phyloP scores from a whole-genome alignment of 129 eudicot species.

The Ambrosia artemisiifolia region DNA sequence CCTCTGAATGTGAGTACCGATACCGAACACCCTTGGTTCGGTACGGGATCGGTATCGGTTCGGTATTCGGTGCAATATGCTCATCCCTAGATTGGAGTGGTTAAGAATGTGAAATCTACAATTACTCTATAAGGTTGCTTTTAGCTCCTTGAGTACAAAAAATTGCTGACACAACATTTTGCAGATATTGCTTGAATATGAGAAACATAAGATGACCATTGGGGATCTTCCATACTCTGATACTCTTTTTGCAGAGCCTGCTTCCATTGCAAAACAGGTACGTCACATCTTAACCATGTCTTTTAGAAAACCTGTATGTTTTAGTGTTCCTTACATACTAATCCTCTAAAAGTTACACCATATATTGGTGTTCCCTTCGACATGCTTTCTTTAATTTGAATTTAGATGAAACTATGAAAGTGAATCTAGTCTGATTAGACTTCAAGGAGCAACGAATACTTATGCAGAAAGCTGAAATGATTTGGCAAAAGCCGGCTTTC shows the following conservation, averaged over 20 bases:
- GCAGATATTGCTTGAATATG: conserved; percentile 89
- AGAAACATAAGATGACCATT: conserved; percentile 63
- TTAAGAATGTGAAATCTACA: neutral
- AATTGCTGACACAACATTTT: conserved; percentile 21
- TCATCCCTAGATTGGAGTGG: too few relatives aligned
- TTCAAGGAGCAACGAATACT: neutral
- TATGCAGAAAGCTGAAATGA: neutral
- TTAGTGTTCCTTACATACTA: too few relatives aligned
- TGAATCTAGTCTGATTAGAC: neutral
- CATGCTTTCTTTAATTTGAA: too few relatives aligned
- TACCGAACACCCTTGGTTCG: too few relatives aligned
- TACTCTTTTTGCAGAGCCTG: conserved; percentile 51
- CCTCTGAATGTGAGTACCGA: too few relatives aligned
- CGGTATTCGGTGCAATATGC: too few relatives aligned
- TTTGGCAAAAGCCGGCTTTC: neutral
- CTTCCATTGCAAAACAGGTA: conserved; percentile 69
- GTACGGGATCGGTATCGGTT: too few relatives aligned
- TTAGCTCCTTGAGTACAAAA: conserved; percentile 14
- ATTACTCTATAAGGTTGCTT: conserved; percentile 1
- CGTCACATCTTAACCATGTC: neutral
- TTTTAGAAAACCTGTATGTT: neutral
- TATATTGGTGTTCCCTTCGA: neutral
- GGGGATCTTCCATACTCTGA: conserved; percentile 74
- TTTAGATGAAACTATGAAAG: too few relatives aligned
- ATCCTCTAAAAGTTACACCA: neutral